Conservation (phyloP, 352 stramenopile genomes). For the Phytophthora hybrid region DNA sequence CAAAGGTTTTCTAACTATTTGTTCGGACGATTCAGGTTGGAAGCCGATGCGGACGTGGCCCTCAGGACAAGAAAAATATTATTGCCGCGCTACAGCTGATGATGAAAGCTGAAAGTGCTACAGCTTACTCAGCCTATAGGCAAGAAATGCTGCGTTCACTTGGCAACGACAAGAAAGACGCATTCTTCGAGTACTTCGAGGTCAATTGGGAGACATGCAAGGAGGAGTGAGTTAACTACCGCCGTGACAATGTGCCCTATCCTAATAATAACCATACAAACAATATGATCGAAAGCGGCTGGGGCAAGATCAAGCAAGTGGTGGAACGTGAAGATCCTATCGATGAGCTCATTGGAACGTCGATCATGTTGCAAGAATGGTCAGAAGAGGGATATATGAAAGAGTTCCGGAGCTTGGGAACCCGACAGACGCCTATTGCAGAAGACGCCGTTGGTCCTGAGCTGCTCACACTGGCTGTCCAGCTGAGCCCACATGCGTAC, state of each 20-base stretch:
- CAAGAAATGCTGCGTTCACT: no score
- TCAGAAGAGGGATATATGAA: constrained; percentile 21
- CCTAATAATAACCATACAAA: neutral
- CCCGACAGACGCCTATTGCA: constrained; percentile 2
- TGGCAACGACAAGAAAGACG: no score
- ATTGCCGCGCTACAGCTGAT: constrained; percentile 13
- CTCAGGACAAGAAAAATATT: constrained; percentile 6
- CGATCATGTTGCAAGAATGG: constrained; percentile 29
- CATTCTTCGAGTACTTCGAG: no score
- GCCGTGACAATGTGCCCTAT: no score
- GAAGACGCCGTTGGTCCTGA: constrained; percentile 12
- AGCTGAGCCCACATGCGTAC: constrained; percentile 18
- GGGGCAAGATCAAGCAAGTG: neutral
- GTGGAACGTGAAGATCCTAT: neutral
- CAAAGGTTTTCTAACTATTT: neutral
- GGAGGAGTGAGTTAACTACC: no score
- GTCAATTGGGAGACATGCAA: no score
- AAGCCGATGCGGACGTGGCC: neutral
- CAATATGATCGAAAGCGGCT: neutral
- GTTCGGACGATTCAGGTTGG: constrained; percentile 2
- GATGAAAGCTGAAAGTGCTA: constrained; percentile 11
- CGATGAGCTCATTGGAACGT: neutral
- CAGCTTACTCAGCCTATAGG: no score
- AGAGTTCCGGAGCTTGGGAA: constrained; percentile 11
- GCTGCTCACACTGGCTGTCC: constrained; percentile 9